Conservation (phyloP, 169 alveolate species). For the Plasmodium vivax region DNA sequence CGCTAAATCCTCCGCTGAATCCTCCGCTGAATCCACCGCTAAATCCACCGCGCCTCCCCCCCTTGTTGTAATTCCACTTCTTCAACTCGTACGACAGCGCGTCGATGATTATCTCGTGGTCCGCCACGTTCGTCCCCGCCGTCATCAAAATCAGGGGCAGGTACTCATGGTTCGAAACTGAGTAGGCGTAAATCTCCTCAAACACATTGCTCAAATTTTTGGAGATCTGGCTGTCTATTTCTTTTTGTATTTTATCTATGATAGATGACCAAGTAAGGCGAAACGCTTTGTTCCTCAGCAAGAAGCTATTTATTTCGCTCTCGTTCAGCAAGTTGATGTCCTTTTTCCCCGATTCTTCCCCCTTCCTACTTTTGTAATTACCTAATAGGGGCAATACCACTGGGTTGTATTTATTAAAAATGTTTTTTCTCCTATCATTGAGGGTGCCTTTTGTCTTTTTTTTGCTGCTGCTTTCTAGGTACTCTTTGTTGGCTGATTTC, state of each 20-base stretch:
- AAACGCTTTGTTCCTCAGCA: slow-evolving; percentile 48
- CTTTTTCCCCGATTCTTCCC: not conserved
- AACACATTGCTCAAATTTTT: slow-evolving; percentile 53
- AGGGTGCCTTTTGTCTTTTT: slow-evolving; percentile 3
- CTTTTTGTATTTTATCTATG: slow-evolving; percentile 28
- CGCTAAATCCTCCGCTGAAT: no score
- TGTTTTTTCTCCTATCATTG: slow-evolving; percentile 28
- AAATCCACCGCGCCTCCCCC: not conserved
- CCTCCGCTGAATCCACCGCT: not conserved
- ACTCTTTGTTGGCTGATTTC: slow-evolving; percentile 24
- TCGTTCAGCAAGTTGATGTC: slow-evolving; percentile 41
- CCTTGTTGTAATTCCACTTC: slow-evolving; percentile 27
- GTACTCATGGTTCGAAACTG: slow-evolving; percentile 25
- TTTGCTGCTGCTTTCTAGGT: not conserved
- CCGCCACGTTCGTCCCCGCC: slow-evolving; percentile 66
- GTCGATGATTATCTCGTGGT: slow-evolving; percentile 57
- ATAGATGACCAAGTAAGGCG: slow-evolving; percentile 59
- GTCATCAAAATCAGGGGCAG: slow-evolving; percentile 56
- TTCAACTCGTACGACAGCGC: slow-evolving; percentile 40
- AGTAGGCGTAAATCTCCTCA: slow-evolving; percentile 49
- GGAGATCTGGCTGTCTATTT: slow-evolving; percentile 52
- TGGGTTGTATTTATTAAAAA: slow-evolving; percentile 52
- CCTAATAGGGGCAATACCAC: slow-evolving; percentile 27
- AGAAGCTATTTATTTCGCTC: slow-evolving; percentile 42
- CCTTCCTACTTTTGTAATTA: not conserved